Evolutionary conservation across 2,329 filamentous ascomycete species (phyloP), one percentile per base, ranked within the genome.

Genomic region (Zasmidium angulare): DNA sequence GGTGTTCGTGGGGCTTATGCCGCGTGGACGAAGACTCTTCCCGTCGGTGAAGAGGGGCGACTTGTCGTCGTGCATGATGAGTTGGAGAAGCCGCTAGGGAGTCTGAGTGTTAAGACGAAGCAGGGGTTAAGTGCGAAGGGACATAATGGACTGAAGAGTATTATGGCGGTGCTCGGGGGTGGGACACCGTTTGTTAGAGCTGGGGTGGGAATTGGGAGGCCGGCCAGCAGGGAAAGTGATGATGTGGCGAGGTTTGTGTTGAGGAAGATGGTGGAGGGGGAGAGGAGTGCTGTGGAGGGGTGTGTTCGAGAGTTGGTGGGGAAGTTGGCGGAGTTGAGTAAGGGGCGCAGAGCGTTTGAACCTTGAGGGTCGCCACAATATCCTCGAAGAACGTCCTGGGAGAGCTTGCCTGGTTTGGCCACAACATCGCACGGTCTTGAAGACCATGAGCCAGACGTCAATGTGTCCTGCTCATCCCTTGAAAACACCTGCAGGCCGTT

Each of bases 1-100:
- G 89, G 87, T 60, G 83, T 96, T 0, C 78, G 84, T 2, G 79
- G 80, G 2, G 86, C 88, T 1, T 92, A 89, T 80, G 81, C 80
- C 46, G 78, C 84, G n/a, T 86, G 60, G 76, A 59, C 59, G 3
- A 64, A 62, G 24, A 58, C 48, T 14, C 67, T 63, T 64, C 78
- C 66, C 78, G 14, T 78, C 23, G 58, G 68, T 56, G 58, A 62
- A 20, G 71, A 73, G 19, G 77, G 80, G 2, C 76, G 79, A 2
- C 75, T 99, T 17, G 85, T 98, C 0, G 78, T 98, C 12, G 79
- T 98, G 20, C 92, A 98, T 73, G 93, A 98, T 73, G 93, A 98
- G 73, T 77, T 98, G 31, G 93, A 97, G 69, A 81, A 84, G 46
- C 78, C 82, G 2, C 71, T 92, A 1, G 92, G 92, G 0, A 81